Evolutionary conservation across 805 yeast genomes (phyloP).

Genomic region (Candida caryicola): DNA sequence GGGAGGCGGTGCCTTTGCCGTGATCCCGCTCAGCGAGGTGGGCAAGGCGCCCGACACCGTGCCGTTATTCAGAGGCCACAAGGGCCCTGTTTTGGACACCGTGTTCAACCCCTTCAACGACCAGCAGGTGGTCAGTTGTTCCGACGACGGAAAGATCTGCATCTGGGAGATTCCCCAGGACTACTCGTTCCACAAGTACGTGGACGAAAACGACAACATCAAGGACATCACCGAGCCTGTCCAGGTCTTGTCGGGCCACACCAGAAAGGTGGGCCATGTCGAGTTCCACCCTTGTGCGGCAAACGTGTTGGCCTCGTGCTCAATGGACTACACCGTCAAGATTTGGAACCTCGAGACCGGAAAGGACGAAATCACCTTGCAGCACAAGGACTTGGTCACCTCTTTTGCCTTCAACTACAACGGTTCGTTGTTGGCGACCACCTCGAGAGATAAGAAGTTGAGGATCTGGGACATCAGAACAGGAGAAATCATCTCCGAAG

Average conservation of each 20-base stretch:
- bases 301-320: conserved; percentile 83
- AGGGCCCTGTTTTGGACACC: conserved; percentile 92
- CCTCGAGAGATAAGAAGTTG: conserved; percentile 84
- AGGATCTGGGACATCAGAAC: conserved; percentile 89
- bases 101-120: conserved; percentile 92
- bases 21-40: conserved; percentile 78
- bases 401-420: conserved; percentile 88
- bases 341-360: conserved; percentile 86
- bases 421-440: conserved; percentile 83
- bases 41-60: conserved; percentile 94
- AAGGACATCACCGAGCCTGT: conserved; percentile 66
- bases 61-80: conserved; percentile 93
- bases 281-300: conserved; percentile 85
- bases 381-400: conserved; percentile 90
- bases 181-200: conserved; percentile 65
- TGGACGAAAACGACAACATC: conserved; percentile 52
- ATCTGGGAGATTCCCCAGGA: conserved; percentile 86
- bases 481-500: conserved; percentile 75
- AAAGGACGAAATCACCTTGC: conserved; percentile 64
- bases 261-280: conserved; percentile 91
- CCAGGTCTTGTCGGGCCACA: conserved; percentile 76
- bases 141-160: conserved; percentile 53
- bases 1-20: conserved; percentile 98
- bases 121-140: conserved; percentile 38
- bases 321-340: conserved; percentile 87